phyloP scores from a whole-genome alignment of 148 eudicot species.

The Limonium bicolor region DNA sequence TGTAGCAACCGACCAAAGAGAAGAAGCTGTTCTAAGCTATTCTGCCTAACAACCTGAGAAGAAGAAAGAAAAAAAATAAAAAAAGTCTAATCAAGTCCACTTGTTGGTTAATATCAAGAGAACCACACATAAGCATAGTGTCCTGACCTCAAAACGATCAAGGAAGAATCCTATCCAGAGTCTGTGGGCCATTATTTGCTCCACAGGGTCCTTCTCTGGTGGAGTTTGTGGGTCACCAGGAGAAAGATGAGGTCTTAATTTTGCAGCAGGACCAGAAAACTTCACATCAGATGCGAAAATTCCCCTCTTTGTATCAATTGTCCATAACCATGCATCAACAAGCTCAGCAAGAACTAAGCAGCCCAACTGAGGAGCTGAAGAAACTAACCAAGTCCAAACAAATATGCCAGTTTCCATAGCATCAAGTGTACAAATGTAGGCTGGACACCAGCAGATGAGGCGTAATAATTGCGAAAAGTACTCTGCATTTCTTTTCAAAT shows the following conservation, averaged over 20 bases:
- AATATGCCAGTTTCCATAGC: conserved; percentile 97
- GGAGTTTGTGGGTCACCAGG: conserved; percentile 83
- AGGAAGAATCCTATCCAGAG: conserved; percentile 95
- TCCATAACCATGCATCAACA: conserved; percentile 99
- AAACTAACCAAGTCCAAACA: conserved; percentile 98
- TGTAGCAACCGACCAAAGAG: conserved; percentile 95
- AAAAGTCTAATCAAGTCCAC: too few species aligned
- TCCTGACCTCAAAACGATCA: conserved; percentile 68
- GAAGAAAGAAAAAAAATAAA: not conserved
- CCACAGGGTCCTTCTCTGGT: conserved; percentile 84
- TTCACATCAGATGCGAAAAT: conserved; percentile 83
- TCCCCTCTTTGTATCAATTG: conserved; percentile 88
- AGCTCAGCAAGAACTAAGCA: conserved; percentile 95
- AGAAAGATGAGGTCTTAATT: conserved; percentile 81
- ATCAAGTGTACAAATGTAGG: conserved; percentile 80
- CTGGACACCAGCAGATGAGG: conserved; percentile 99
- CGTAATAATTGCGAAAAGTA: conserved; percentile 90
- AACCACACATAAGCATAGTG: not conserved
- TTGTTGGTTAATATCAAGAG: not conserved
- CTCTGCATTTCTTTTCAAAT: conserved; percentile 51
- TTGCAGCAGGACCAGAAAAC: conserved; percentile 82
- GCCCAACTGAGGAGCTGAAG: conserved; percentile 94
- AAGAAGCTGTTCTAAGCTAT: conserved; percentile 77
- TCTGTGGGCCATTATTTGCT: conserved; percentile 95
- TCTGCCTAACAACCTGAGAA: conserved; percentile 68